Evolutionary conservation across 2,329 filamentous ascomycete genomes (phyloP).

Genomic region (Beauveria caledonica): DNA sequence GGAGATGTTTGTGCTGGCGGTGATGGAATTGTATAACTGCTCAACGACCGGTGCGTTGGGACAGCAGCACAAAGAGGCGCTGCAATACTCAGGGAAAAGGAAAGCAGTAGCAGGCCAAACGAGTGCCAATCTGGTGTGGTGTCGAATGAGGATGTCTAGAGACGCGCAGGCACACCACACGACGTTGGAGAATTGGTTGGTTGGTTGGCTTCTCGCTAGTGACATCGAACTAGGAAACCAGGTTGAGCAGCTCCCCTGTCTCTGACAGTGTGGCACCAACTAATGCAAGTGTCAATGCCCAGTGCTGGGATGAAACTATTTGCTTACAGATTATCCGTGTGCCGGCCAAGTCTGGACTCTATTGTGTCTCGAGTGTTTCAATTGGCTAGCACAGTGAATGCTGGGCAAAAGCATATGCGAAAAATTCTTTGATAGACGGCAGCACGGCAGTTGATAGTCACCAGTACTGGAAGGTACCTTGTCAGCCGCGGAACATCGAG

Average conservation of each 20-base stretch:
- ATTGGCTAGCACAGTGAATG: neutral
- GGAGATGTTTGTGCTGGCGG: neutral
- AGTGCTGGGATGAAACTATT: neutral
- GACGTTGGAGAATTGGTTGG: neutral
- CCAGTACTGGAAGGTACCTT: too few relatives aligned
- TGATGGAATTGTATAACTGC: neutral
- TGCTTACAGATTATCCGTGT: neutral
- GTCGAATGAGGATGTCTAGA: neutral
- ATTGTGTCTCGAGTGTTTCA: neutral
- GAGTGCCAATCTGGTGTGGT: neutral
- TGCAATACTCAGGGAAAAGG: neutral
- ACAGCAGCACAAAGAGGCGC: neutral
- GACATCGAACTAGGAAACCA: neutral
- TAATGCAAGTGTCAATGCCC: neutral
- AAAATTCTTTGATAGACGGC: neutral
- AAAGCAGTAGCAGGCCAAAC: neutral
- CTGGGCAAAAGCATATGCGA: neutral
- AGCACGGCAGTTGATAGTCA: too few relatives aligned
- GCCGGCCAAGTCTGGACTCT: neutral
- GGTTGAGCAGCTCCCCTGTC: neutral
- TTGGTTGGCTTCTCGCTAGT: neutral
- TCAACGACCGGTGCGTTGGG: neutral
- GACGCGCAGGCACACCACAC: neutral
- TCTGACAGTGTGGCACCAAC: neutral
- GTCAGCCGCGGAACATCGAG: neutral